These are phyloP conservation scores for Acanthamoeba castellanii DNA, from an alignment of 208 protist genomes.

Conservation along the genomic window DNA sequence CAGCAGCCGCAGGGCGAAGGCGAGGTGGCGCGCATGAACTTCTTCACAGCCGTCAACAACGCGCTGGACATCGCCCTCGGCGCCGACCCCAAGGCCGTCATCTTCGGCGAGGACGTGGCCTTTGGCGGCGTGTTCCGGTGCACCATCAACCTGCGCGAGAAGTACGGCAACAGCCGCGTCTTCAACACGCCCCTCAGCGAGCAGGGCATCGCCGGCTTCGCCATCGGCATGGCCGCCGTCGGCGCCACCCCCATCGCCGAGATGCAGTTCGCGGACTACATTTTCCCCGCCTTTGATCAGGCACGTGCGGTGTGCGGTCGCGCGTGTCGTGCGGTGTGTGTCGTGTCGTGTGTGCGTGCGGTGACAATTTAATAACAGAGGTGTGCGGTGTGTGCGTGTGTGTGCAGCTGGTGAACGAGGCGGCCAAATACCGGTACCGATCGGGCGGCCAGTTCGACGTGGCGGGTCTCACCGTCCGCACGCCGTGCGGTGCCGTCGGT, in stretches of 20 bases:
- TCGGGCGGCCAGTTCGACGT: constrained; percentile 95
- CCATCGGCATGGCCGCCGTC: constrained; percentile 94
- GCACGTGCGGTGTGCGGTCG: constrained; percentile 42
- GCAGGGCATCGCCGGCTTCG: constrained; percentile 98
- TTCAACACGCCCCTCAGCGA: constrained; percentile 98
- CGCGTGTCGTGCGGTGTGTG: not conserved
- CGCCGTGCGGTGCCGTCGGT: constrained; percentile 97
- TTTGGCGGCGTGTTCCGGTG: constrained; percentile 98
- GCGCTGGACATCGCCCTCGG: constrained; percentile 95
- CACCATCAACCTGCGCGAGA: constrained; percentile 86
- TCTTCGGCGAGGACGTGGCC: constrained; percentile 98
- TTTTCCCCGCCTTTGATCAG: constrained; percentile 98
- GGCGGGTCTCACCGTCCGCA: constrained; percentile 95
- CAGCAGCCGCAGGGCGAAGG: constrained; percentile 61
- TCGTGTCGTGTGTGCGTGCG: not conserved
- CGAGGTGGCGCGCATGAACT: constrained; percentile 90
- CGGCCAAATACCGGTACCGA: constrained; percentile 98
- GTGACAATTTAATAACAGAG: not conserved
- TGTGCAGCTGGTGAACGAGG: constrained; percentile 97
- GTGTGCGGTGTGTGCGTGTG: not conserved
- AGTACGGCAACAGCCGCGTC: constrained; percentile 90
- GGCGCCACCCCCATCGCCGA: constrained; percentile 96
- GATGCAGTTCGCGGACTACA: constrained; percentile 99
- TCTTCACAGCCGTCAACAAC: constrained; percentile 96
- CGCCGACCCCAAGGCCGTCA: constrained; percentile 91